A percentile compares a stretch with the other conserved stretches of the same genome.
Conservation (phyloP, 129 eudicot genomes). For the Gnaphalium uliginosum region DNA sequence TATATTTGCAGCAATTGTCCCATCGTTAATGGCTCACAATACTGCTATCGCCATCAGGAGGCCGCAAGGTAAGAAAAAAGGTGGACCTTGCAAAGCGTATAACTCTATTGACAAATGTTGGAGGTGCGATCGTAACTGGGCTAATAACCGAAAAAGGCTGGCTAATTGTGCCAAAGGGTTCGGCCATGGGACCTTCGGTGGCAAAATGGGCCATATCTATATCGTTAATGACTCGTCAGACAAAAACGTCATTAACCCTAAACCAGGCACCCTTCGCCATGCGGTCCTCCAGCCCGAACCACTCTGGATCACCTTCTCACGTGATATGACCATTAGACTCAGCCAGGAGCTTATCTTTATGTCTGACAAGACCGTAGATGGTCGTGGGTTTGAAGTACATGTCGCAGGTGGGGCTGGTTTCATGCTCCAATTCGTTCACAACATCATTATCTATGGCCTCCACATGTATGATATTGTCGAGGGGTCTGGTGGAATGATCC, state of each 20-base stretch:
- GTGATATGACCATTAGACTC: slow-evolving; percentile 41
- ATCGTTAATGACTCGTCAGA: slow-evolving; percentile 53
- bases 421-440: slow-evolving; percentile 45
- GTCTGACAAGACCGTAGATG: slow-evolving; percentile 58
- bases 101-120: slow-evolving; percentile 71
- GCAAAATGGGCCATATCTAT: slow-evolving; percentile 42
- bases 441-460: slow-evolving; percentile 45
- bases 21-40: slow-evolving; percentile 27
- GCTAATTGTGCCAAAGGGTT: slow-evolving; percentile 60
- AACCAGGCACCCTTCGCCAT: slow-evolving; percentile 56
- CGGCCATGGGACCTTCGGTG: slow-evolving; percentile 47
- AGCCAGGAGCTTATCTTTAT: slow-evolving; percentile 45
- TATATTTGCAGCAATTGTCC: slow-evolving; percentile 25
- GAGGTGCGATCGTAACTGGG: slow-evolving; percentile 63
- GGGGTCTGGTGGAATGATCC: slow-evolving; percentile 43
- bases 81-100: slow-evolving; percentile 39
- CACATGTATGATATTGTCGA: slow-evolving; percentile 35
- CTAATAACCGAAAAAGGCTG: slow-evolving; percentile 35
- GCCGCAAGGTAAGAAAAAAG: slow-evolving; percentile 21
- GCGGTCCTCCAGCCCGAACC: slow-evolving; percentile 52
- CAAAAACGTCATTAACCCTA: slow-evolving; percentile 35
- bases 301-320: slow-evolving; percentile 54
- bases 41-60: slow-evolving; percentile 16
- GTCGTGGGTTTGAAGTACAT: slow-evolving; percentile 44
- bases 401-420: slow-evolving; percentile 50